Percentiles rank a stretch among this genome's conserved stretches.
Evolutionary conservation across 257 asterid species (phyloP).

Genomic region (Eustoma russellianum): DNA sequence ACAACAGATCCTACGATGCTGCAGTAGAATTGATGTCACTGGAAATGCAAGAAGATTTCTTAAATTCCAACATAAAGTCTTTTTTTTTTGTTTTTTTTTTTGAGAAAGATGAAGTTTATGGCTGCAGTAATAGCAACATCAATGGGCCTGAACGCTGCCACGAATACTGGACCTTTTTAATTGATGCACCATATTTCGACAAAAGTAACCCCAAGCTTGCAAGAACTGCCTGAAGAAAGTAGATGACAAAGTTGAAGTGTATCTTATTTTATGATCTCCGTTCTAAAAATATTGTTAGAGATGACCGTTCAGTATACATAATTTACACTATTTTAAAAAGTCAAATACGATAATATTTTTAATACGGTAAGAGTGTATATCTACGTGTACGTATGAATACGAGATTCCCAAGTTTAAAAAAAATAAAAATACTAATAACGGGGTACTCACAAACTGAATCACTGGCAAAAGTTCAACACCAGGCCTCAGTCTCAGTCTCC

Average conservation of each 20-base stretch:
- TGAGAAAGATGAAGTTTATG: constrained; percentile 18
- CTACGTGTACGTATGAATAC: background rate
- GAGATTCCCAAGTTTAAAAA: too few species aligned
- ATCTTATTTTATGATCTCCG: too few species aligned
- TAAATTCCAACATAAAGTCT: constrained; percentile 13
- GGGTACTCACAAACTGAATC: constrained; percentile 13
- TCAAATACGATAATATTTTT: too few species aligned
- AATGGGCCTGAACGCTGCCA: constrained; percentile 22
- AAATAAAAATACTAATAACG: too few species aligned
- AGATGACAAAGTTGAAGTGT: background rate
- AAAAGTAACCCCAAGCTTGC: background rate
- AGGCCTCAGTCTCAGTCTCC: constrained; percentile 17
- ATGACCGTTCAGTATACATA: too few species aligned
- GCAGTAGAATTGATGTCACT: background rate
- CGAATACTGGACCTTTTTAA: constrained; percentile 19
- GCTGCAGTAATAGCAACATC: constrained; percentile 15
- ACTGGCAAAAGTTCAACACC: constrained; percentile 12
- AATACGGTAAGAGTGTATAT: too few species aligned
- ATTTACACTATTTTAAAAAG: too few species aligned
- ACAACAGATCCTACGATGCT: constrained; percentile 21
- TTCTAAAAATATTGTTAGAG: too few species aligned
- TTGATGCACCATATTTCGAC: constrained; percentile 13
- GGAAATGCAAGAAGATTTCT: too few species aligned
- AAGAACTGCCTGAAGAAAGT: background rate
- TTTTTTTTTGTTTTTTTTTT: too few species aligned